These are phyloP conservation scores for Serendipita sp. DNA, from an alignment of 768 basidiomycete genomes.

Conservation along the genomic window DNA sequence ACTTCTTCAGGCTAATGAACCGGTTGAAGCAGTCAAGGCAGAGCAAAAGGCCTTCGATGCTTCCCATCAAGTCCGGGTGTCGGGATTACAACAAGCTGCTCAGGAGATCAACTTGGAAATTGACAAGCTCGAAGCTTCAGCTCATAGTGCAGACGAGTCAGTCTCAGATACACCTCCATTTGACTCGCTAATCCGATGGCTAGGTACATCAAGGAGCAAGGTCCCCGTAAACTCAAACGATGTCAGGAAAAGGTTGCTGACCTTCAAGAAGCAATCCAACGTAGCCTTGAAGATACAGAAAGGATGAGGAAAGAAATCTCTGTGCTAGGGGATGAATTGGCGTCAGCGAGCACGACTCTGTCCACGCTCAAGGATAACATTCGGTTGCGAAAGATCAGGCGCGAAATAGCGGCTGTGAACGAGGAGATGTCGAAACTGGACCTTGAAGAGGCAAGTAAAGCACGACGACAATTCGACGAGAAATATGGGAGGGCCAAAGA, in stretches of 20 bases:
- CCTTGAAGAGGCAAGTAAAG: conserved; percentile 73
- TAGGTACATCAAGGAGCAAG: conserved; percentile 63
- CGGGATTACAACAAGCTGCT: conserved; percentile 1
- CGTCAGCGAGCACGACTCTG: conserved; percentile 37
- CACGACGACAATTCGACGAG: conserved; percentile 69
- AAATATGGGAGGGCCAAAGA: conserved; percentile 57
- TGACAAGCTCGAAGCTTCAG: conserved; percentile 19
- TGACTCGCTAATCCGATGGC: not conserved
- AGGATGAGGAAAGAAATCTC: conserved; percentile 30
- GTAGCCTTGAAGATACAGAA: conserved; percentile 29
- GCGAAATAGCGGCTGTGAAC: conserved; percentile 50
- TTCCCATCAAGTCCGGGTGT: conserved; percentile 3
- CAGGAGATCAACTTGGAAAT: conserved; percentile 7
- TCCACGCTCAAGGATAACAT: conserved; percentile 72
- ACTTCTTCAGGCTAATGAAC: not conserved
- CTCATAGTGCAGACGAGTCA: conserved; percentile 51
- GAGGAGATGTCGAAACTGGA: conserved; percentile 58
- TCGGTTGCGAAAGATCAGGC: conserved; percentile 49
- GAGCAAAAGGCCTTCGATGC: not conserved
- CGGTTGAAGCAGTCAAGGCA: not conserved
- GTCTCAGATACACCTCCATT: conserved; percentile 9
- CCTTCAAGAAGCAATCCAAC: conserved; percentile 25
- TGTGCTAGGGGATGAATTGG: conserved; percentile 56
- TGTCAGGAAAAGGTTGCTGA: conserved; percentile 37
- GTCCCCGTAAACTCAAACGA: conserved; percentile 42